These are phyloP conservation scores for Penicillium canariense DNA, from an alignment of 495 filamentous ascomycete species.

Conservation along the genomic window DNA sequence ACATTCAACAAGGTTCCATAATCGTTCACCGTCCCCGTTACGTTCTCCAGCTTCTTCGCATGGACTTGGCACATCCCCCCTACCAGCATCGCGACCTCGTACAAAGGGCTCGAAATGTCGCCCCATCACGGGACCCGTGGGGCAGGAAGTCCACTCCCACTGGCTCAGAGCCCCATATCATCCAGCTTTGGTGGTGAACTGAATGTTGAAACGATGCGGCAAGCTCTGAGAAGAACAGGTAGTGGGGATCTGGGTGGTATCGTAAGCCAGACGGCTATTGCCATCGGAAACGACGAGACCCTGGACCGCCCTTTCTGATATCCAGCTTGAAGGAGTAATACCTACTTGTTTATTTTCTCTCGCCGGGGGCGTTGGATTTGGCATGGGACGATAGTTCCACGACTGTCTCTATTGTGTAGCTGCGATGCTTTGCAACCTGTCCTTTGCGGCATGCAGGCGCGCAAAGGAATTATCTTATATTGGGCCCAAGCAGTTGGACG, in stretches of 20 bases:
- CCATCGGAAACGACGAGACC: constrained; percentile 43
- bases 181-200: constrained; percentile 61
- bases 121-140: constrained; percentile 40
- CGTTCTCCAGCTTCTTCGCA: constrained; percentile 67
- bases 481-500: neutral
- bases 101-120: constrained; percentile 64
- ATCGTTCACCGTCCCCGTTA: constrained; percentile 72
- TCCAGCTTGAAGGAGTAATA: neutral
- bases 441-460: neutral
- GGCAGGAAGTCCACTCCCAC: constrained; percentile 25
- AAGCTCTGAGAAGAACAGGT: constrained; percentile 68
- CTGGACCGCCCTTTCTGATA: constrained; percentile 29
- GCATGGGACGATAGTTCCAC: neutral
- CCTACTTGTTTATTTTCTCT: neutral
- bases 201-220: constrained; percentile 85
- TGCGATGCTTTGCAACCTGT: neutral
- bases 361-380: neutral
- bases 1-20: constrained; percentile 48
- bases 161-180: constrained; percentile 46
- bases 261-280: constrained; percentile 61
- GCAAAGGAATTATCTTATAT: neutral
- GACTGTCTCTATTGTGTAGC: neutral
- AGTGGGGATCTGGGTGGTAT: constrained; percentile 72
- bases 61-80: constrained; percentile 61
- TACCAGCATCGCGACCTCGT: constrained; percentile 61